Evolutionary conservation across 306 rosid genomes (phyloP).

Genomic region (Vachellia collinsii): DNA sequence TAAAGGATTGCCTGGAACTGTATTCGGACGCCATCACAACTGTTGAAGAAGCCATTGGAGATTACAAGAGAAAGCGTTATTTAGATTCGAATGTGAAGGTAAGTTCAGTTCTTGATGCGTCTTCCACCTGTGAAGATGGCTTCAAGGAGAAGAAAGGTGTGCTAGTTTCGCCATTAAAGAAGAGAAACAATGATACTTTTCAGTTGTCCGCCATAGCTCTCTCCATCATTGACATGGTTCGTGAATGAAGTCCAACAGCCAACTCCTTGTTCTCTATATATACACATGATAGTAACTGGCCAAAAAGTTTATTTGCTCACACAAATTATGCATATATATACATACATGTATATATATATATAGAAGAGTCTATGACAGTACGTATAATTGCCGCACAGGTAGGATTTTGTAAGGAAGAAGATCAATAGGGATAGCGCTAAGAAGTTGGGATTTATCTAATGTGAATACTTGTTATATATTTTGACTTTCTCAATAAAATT

Average conservation of each 20-base stretch:
- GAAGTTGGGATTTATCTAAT: no score
- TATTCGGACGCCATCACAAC: conserved; percentile 49
- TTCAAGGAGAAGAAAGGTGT: conserved; percentile 45
- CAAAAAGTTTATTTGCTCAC: no score
- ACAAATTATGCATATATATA: no score
- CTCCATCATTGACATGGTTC: conserved; percentile 58
- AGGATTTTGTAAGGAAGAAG: no score
- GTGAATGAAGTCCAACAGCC: background rate
- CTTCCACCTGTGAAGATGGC: conserved; percentile 81
- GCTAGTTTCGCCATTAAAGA: conserved; percentile 57
- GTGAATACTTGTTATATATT: no score
- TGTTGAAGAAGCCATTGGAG: conserved; percentile 45
- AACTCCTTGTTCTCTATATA: background rate
- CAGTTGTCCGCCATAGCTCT: conserved; percentile 75
- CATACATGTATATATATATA: no score
- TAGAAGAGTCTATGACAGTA: no score
- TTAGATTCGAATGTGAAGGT: conserved; percentile 48
- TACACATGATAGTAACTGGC: no score
- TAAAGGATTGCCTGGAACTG: conserved; percentile 65
- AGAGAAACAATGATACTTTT: conserved; percentile 54
- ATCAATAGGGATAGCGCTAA: no score
- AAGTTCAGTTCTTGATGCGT: conserved; percentile 59
- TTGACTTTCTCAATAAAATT: no score
- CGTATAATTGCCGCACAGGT: no score
- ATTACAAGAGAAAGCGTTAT: conserved; percentile 50